Percentiles rank a stretch among this genome's conserved stretches.
phyloP scores from a whole-genome alignment of 192 early-diverging fungal species.

The Umbelopsis sp. region DNA sequence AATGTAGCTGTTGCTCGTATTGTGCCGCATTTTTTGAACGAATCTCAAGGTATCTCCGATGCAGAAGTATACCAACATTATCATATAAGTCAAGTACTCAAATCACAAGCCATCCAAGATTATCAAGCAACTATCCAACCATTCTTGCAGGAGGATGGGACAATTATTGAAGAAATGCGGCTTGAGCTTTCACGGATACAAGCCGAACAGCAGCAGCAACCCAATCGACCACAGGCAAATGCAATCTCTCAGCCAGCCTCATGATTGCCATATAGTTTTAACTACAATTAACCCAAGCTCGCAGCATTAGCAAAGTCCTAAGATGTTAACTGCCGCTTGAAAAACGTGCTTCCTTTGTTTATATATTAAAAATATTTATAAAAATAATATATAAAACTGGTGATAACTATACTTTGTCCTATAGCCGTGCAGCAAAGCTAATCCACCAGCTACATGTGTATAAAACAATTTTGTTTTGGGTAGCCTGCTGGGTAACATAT shows the following conservation, averaged over 20 bases:
- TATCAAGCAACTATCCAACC: neutral
- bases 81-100: neutral
- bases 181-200: neutral
- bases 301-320: too few species aligned
- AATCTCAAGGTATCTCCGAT: neutral
- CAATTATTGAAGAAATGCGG: constrained; percentile 1
- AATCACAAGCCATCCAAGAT: neutral
- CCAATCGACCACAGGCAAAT: neutral
- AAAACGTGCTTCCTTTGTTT: too few species aligned
- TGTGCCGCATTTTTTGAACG: neutral
- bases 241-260: neutral
- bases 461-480: too few species aligned
- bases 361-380: too few species aligned
- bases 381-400: too few species aligned
- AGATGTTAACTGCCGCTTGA: too few species aligned
- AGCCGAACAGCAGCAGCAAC: neutral
- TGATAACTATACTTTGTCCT: too few species aligned
- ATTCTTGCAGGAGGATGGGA: constrained; percentile 1
- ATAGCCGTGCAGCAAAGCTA: too few species aligned
- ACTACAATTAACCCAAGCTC: too few species aligned
- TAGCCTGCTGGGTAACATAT: too few species aligned
- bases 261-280: neutral
- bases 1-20: neutral
- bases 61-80: neutral
- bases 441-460: too few species aligned